Percentiles rank a stretch among this genome's conserved stretches.
Evolutionary conservation across 177 flowering plant species (phyloP).

Genomic region (Tripterygium wilfordii): DNA sequence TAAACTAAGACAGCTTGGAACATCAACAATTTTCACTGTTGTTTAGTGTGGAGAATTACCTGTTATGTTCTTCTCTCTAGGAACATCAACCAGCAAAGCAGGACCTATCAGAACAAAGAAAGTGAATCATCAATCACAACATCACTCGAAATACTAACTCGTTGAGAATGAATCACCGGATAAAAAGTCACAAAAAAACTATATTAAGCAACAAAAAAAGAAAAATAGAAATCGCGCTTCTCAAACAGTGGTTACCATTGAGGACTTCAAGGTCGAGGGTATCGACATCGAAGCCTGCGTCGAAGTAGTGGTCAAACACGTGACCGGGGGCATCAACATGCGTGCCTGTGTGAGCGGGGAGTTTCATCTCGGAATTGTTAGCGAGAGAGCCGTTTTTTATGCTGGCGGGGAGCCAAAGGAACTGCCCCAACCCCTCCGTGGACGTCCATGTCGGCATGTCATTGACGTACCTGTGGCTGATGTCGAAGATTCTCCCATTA

Average conservation of each 20-base stretch:
- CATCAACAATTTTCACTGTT: too few species aligned
- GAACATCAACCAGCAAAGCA: conserved; percentile 70
- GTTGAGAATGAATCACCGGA: too few species aligned
- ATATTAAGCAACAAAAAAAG: background rate
- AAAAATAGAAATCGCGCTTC: background rate
- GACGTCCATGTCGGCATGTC: conserved; percentile 10
- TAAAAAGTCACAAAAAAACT: background rate
- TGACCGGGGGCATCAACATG: conserved; percentile 41
- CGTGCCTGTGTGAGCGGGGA: conserved; percentile 31
- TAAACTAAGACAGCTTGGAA: too few species aligned
- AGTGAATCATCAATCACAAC: background rate
- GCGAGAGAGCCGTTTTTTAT: conserved; percentile 35
- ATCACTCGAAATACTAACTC: background rate
- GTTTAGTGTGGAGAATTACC: too few species aligned
- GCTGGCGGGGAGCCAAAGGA: conserved; percentile 13
- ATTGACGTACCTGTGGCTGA: conserved; percentile 11
- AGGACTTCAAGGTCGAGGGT: conserved; percentile 32
- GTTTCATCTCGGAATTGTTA: conserved; percentile 26
- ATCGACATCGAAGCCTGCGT: conserved; percentile 30
- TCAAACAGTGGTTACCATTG: conserved; percentile 16
- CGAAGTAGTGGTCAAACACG: conserved; percentile 25
- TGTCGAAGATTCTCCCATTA: conserved; percentile 13
- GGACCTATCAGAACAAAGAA: conserved; percentile 35
- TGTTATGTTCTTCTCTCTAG: conserved; percentile 62
- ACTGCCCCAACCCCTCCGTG: conserved; percentile 10